Evolutionary conservation across 2,329 filamentous ascomycete species (phyloP), one percentile per base, ranked within the genome.

Genomic region (Aspergillus fructus): DNA sequence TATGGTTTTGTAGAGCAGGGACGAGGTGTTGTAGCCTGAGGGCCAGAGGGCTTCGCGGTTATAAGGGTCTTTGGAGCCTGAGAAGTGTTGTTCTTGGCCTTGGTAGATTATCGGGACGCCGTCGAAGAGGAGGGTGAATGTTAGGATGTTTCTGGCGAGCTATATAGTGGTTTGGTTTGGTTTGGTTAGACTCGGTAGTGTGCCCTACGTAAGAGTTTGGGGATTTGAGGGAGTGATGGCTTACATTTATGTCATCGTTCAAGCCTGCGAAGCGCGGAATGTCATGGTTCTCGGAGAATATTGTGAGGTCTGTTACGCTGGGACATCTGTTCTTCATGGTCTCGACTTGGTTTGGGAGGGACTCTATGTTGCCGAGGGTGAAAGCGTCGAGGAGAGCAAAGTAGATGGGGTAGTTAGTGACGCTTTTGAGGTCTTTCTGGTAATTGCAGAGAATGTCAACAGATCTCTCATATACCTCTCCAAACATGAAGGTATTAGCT

Each of bases 91-190:
- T 70, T 89, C 86, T 59, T 86, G 83, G 27, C 86, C 86, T 62
- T 87, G 81, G 71, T 88, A 89, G 34, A 88, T 78, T 55, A 87
- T 84, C 1, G 85, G 85, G 40, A 88, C 83, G 19, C 86, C 86
- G 54, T 86, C 71, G 33, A 69, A 66, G 17, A 89, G 79, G 30
- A 89, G 79, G n/a, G 81, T 83, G 64, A 84, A 88, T 0, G 84
- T 78, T 41, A 88, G 76, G 5, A 83, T 78, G 63, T 89, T 89
- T 69, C 84, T 83, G 46, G 85, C 81, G 2, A 86, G 77, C 51
- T 70, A 30, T 30, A 11, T 11, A 9, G 27, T 30, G 49, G 5
- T 12, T 39, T 27, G 57, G 17, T 7, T 39, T 33, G 12, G 19
- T 51, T 45, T 34, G 21, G 27, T 30, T 21, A 24, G 15, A 11